Evolutionary conservation across 257 asterid species (phyloP).

Genomic region (Handroanthus guayacan): DNA sequence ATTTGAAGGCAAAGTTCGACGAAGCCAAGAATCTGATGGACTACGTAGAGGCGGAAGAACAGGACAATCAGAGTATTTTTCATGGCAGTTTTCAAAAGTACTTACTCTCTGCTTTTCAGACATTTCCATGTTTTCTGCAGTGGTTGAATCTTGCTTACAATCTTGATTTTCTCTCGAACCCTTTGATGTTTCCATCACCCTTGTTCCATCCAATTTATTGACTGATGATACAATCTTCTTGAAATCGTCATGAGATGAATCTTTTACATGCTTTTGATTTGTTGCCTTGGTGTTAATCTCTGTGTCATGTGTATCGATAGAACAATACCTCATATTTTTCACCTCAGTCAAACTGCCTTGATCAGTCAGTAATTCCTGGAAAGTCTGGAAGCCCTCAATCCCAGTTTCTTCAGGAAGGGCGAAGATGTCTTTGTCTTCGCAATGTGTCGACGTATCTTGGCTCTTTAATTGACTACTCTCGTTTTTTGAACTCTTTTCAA

Average conservation of each 20-base stretch:
- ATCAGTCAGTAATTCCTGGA: conserved; percentile 59
- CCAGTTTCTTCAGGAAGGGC: conserved; percentile 29
- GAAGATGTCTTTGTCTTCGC: conserved; percentile 19
- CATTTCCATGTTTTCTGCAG: conserved; percentile 19
- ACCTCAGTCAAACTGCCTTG: conserved; percentile 35
- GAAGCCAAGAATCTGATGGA: conserved; percentile 93
- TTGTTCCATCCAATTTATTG: conserved; percentile 8
- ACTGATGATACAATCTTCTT: conserved; percentile 35
- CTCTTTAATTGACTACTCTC: conserved; percentile 9
- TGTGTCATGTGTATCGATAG: not conserved
- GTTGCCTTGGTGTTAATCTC: conserved; percentile 24
- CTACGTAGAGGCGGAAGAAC: conserved; percentile 80
- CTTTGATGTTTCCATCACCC: too few relatives aligned
- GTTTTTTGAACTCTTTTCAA: conserved; percentile 23
- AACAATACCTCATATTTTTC: conserved; percentile 32
- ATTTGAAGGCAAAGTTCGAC: conserved; percentile 64
- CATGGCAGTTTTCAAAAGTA: conserved; percentile 27
- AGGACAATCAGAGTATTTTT: conserved; percentile 36
- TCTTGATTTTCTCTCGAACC: too few relatives aligned
- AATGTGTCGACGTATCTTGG: conserved; percentile 11
- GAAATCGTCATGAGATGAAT: conserved; percentile 36
- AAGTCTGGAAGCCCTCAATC: conserved; percentile 35
- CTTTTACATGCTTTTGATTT: conserved; percentile 35
- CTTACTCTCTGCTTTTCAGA: conserved; percentile 31
- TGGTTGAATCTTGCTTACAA: conserved; percentile 15